Conservation (phyloP, 1,284 basidiomycete species). For the Phenoliferia sp. region DNA sequence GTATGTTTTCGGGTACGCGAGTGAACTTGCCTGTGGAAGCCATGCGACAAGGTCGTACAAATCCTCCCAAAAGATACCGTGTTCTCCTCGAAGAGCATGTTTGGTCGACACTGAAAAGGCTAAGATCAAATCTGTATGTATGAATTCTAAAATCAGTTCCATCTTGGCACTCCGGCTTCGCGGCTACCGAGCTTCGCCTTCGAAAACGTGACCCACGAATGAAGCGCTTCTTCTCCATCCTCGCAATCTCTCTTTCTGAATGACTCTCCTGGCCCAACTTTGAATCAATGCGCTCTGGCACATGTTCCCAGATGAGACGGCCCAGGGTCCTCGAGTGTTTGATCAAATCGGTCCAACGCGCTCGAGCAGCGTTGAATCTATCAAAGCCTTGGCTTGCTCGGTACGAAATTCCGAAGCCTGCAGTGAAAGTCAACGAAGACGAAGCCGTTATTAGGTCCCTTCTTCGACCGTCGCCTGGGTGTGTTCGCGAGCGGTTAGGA, state of each 20-base stretch:
- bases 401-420: neutral
- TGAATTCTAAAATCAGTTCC: neutral
- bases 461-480: no score
- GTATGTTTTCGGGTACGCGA: neutral
- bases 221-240: neutral
- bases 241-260: neutral
- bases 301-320: neutral
- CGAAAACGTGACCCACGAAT: neutral
- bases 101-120: constrained; percentile 18
- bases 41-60: constrained; percentile 19
- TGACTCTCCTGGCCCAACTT: neutral
- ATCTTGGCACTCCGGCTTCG: no score
- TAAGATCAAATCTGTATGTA: constrained; percentile 4
- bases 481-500: no score
- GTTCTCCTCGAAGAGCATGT: constrained; percentile 42
- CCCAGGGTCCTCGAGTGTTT: neutral
- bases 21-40: neutral
- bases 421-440: neutral
- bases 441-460: no score
- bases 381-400: neutral
- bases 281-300: neutral
- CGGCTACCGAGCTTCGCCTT: neutral
- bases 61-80: constrained; percentile 20
- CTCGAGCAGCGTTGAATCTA: neutral
- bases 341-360: neutral